A percentile compares a stretch with the other conserved stretches of the same genome.
Evolutionary conservation across 805 yeast genomes (phyloP).

Genomic region (Cephaloascus fragrans): DNA sequence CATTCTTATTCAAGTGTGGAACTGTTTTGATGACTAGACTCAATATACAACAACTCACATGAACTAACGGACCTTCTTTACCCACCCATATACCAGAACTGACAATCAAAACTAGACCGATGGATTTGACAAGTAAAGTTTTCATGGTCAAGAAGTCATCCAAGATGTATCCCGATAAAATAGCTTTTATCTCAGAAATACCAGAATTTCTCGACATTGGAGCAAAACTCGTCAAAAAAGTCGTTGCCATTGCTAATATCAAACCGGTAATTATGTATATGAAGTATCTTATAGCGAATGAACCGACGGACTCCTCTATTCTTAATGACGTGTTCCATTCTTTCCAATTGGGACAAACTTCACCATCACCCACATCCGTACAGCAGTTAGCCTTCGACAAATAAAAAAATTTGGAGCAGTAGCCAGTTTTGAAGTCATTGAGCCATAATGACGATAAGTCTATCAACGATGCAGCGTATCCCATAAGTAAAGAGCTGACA

Average conservation of each 20-base stretch:
- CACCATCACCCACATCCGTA: conserved; percentile 12
- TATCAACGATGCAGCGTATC: conserved; percentile 36
- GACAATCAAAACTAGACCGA: conserved; percentile 54
- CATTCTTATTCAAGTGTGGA: conserved; percentile 26
- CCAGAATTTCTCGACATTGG: conserved; percentile 43
- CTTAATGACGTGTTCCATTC: conserved; percentile 19
- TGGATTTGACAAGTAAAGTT: conserved; percentile 44
- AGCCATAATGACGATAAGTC: conserved; percentile 41
- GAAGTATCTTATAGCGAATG: conserved; percentile 19
- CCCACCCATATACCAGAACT: conserved; percentile 80
- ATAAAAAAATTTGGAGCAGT: conserved; percentile 25
- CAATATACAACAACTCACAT: conserved; percentile 51
- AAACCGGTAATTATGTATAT: conserved; percentile 2
- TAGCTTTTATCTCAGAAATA: conserved; percentile 62
- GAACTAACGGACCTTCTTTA: conserved; percentile 81
- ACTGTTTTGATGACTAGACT: conserved; percentile 20
- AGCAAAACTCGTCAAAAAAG: conserved; percentile 9
- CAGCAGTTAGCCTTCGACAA: conserved; percentile 19
- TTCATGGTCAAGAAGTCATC: conserved; percentile 38
- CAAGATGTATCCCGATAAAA: conserved; percentile 56
- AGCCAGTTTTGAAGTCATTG: conserved; percentile 43
- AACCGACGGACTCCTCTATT: conserved; percentile 12
- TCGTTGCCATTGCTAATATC: background rate
- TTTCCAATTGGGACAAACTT: conserved; percentile 19
- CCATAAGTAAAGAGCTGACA: conserved; percentile 33